phyloP scores from a whole-genome alignment of 805 yeast genomes.

The Hanseniaspora pseudoguilliermondii region DNA sequence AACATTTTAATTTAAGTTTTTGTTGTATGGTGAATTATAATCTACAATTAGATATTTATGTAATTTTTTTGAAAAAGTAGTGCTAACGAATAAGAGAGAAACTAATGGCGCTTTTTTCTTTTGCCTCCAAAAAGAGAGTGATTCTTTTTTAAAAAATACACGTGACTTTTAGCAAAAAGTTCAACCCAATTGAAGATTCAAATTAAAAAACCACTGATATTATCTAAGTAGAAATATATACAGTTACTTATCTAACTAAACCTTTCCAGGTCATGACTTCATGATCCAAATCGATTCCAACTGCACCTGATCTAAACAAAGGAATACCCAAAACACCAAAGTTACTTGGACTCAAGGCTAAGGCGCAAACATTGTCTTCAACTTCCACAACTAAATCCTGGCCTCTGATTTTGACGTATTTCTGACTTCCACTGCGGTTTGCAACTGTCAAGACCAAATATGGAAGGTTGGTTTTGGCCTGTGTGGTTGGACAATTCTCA shows the following conservation, averaged over 20 bases:
- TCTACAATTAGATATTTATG: neutral
- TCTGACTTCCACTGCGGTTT: neutral
- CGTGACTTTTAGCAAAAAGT: too few species aligned
- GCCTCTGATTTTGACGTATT: conserved; percentile 1
- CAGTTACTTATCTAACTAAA: neutral
- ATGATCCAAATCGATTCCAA: conserved; percentile 49
- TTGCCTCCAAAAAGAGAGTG: too few species aligned
- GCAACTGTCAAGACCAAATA: neutral
- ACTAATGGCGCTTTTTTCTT: too few species aligned
- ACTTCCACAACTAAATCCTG: conserved; percentile 15
- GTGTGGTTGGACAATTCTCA: neutral
- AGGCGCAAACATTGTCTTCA: conserved; percentile 19
- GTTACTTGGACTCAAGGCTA: conserved; percentile 22
- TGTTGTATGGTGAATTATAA: neutral
- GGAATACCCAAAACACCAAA: conserved; percentile 48
- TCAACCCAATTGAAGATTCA: too few species aligned
- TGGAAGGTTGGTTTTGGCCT: neutral
- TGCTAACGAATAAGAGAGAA: too few species aligned
- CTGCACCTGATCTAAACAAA: conserved; percentile 51
- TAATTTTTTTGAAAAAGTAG: too few species aligned
- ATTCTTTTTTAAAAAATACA: too few species aligned
- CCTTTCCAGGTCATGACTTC: neutral
- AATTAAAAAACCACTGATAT: too few species aligned
- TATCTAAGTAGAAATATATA: too few species aligned
- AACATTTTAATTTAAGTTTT: conserved; percentile 42